Base-by-base conservation (phyloP, 768 basidiomycete genomes). In the Rhodotorula sphaerocarpa region DNA sequence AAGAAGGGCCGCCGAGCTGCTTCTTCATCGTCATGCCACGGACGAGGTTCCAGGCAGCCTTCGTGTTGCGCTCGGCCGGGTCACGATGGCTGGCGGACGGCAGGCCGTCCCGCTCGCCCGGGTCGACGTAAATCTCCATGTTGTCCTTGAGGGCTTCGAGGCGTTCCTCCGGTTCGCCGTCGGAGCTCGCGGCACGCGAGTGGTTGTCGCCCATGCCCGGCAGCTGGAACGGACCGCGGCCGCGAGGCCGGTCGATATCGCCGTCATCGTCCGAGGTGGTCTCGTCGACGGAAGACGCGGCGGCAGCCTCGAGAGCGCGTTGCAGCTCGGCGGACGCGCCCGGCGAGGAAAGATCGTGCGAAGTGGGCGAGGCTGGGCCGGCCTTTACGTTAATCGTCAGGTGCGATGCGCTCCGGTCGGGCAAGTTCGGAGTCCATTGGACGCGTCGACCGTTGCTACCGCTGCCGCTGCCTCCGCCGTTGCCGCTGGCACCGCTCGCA, bases 81-180 rank as follows among this genome's bases (percentile, higher is more conserved):
- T 67, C 39, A 51, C 57, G 44, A 30, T 47, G 71, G 44, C 74
- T 71, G 18, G 78, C 70, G 43, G 79, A 78, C 0, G 83, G 83
- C 31, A 88, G 73, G 0, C 86, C 86, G 43, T 82, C 83, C 51
- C 78, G 80, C 73, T 88, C 87, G 51, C 79, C 73, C 0, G 81
- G 80, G 57, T 82, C 82, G 68, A 87, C 84, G 71, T 79, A 85
- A 51, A 70, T 66, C 59, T 61, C 67, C 74, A 59, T 58, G 70
- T 54, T 41, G 65, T 56, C 52, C 57, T 61, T 68, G 50, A 61
- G 12, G 46, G 50, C 47, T 18, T 52, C 61, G 50, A 65, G 51
- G 9, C 66, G 53, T 39, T 61, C 62, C 23, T 59, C 57, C 2
- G 54, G 59, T 50, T 65, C 63, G 25, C 66, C 70, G n/a, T 64